Conservation (phyloP, 139 green algal species). For the Chlorella sp. region DNA sequence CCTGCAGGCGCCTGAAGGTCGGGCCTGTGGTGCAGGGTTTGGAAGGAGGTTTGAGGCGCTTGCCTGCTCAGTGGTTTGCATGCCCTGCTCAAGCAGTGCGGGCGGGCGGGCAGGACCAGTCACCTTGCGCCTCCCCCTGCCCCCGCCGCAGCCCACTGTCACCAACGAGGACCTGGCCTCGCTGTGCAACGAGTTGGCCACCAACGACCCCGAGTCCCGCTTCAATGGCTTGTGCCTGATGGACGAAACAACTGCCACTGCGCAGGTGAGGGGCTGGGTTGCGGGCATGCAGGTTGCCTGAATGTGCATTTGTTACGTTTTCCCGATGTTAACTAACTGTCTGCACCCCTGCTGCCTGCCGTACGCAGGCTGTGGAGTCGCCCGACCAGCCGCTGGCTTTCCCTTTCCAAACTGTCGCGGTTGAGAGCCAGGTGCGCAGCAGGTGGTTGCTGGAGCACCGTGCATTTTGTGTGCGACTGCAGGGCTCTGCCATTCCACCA, state of each 20-base stretch:
- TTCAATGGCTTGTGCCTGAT: slow-evolving; percentile 39
- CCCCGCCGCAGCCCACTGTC: not conserved
- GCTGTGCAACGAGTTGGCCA: slow-evolving; percentile 51
- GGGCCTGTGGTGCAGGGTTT: not conserved
- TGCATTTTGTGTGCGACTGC: not conserved
- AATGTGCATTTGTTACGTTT: too few species aligned
- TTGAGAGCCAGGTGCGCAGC: slow-evolving; percentile 36
- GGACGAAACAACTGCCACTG: not conserved
- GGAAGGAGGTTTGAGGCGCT: not conserved
- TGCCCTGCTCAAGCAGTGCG: not conserved
- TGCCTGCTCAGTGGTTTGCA: not conserved
- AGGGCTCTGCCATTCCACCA: not conserved
- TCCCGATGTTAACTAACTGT: too few species aligned
- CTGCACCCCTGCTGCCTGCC: too few species aligned
- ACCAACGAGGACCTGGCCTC: slow-evolving; percentile 16
- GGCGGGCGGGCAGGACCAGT: not conserved
- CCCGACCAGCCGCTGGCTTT: slow-evolving; percentile 17
- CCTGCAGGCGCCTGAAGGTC: slow-evolving; percentile 39
- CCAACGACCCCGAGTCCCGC: not conserved
- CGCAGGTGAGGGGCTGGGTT: not conserved
- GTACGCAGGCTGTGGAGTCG: not conserved
- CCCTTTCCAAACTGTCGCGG: slow-evolving; percentile 46
- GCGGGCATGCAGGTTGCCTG: too few species aligned
- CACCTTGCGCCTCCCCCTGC: not conserved
- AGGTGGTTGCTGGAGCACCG: not conserved